These are phyloP conservation scores for Leccinum truebloodii DNA, from an alignment of 768 basidiomycete species.

Conservation along the genomic window DNA sequence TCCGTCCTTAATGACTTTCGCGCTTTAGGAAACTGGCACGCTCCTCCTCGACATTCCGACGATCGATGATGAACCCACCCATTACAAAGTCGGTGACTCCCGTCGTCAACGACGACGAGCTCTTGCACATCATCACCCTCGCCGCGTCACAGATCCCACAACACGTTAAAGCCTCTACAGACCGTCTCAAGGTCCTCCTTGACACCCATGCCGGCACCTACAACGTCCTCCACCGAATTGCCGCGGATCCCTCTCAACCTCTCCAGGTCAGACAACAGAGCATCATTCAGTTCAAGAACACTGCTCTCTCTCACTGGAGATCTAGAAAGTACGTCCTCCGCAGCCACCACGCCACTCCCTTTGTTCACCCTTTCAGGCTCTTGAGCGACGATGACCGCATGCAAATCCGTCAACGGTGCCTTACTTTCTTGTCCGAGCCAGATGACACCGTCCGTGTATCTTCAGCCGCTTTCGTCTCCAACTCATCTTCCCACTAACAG, in stretches of 20 bases:
- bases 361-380: slow-evolving; percentile 45
- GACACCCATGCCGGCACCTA: slow-evolving; percentile 66
- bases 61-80: slow-evolving; percentile 27
- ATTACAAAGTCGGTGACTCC: slow-evolving; percentile 18
- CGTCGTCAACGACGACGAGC: slow-evolving; percentile 58
- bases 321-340: slow-evolving; percentile 60
- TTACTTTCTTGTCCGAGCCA: slow-evolving; percentile 70
- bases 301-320: slow-evolving; percentile 71
- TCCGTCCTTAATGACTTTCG: slow-evolving; percentile 24
- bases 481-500: slow-evolving; percentile 30
- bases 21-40: background rate
- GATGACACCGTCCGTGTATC: slow-evolving; percentile 65
- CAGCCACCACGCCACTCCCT: slow-evolving; percentile 3
- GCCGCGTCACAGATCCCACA: slow-evolving; percentile 74
- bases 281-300: slow-evolving; percentile 90
- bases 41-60: background rate
- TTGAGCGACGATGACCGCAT: slow-evolving; percentile 67
- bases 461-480: background rate
- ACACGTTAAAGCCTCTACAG: slow-evolving; percentile 47
- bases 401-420: slow-evolving; percentile 62
- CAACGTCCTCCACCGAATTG: slow-evolving; percentile 73
- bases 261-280: slow-evolving; percentile 73
- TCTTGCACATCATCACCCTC: slow-evolving; percentile 63
- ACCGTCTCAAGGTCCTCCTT: slow-evolving; percentile 66
- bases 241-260: slow-evolving; percentile 58